Percentiles rank a stretch among this genome's conserved stretches.
Conservation (phyloP, 148 eudicot species). For the Oxyria digyna region DNA sequence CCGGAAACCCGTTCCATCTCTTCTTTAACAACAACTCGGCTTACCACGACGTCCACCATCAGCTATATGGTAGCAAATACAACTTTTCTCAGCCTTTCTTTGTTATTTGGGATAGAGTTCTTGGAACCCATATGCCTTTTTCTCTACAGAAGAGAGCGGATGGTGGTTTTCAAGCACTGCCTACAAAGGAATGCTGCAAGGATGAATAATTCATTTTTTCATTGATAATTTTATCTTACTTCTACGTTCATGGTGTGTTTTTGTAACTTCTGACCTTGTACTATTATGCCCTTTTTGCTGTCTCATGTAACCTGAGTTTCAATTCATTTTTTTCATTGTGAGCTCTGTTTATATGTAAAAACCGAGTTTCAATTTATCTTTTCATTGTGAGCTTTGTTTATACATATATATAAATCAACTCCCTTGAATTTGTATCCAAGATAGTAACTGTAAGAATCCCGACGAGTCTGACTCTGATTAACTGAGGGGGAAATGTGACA, state of each 20-base stretch:
- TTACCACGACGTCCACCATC: slow-evolving; percentile 14
- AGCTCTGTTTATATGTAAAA: not conserved
- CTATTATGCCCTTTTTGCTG: not conserved
- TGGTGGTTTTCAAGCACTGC: slow-evolving; percentile 10
- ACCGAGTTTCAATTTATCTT: too few relatives aligned
- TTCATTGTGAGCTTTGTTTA: too few relatives aligned
- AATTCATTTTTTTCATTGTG: not conserved
- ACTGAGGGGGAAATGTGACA: not conserved
- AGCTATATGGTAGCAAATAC: slow-evolving; percentile 11
- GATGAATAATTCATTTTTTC: not conserved
- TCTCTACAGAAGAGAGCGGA: slow-evolving; percentile 11
- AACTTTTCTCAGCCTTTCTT: slow-evolving; percentile 14
- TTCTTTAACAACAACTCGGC: slow-evolving; percentile 21
- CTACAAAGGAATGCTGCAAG: slow-evolving; percentile 8
- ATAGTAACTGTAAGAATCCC: too few relatives aligned
- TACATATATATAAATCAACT: too few relatives aligned
- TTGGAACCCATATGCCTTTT: slow-evolving; percentile 9
- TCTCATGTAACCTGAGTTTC: not conserved
- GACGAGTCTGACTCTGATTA: too few relatives aligned
- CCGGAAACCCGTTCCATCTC: slow-evolving; percentile 10
- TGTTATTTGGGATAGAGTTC: slow-evolving; percentile 9
- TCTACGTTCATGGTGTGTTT: not conserved
- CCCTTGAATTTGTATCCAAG: too few relatives aligned
- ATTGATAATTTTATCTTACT: not conserved
- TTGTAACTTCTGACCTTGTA: slow-evolving; percentile 3